Evolutionary conservation across 352 stramenopile genomes (phyloP).

Genomic region (Pythium myriotylum): DNA sequence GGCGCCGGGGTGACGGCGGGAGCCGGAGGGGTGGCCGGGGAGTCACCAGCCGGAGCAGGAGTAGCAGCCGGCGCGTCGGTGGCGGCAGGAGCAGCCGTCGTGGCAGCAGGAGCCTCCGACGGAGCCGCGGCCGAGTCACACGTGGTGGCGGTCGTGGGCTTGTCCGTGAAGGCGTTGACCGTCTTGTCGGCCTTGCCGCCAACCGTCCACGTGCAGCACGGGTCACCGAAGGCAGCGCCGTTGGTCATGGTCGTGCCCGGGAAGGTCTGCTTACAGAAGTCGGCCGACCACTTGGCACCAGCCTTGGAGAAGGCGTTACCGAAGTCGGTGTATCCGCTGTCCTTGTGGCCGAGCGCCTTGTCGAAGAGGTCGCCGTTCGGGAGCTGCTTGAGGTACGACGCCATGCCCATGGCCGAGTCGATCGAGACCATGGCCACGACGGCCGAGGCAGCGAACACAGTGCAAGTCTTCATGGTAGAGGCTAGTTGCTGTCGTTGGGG

Average conservation of each 20-base stretch:
- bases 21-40: conserved; percentile 3
- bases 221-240: conserved; percentile 57
- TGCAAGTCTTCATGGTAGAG: conserved; percentile 67
- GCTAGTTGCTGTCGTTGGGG: background rate
- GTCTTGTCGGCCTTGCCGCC: conserved; percentile 18
- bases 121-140: conserved; percentile 5
- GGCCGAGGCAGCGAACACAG: conserved; percentile 70
- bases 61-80: background rate
- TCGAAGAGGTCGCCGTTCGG: conserved; percentile 45
- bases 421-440: conserved; percentile 78
- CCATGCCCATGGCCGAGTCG: conserved; percentile 58
- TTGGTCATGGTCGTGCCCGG: conserved; percentile 45
- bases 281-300: conserved; percentile 33
- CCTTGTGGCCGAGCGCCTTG: conserved; percentile 40
- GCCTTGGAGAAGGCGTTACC: conserved; percentile 35
- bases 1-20: background rate
- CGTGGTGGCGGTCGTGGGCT: conserved; percentile 6
- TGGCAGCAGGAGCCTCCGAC: background rate
- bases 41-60: background rate
- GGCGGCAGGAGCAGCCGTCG: conserved; percentile 2
- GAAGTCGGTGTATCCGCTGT: conserved; percentile 38
- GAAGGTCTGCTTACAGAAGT: conserved; percentile 40
- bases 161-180: conserved; percentile 13
- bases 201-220: conserved; percentile 45
- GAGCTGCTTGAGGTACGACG: conserved; percentile 35